phyloP scores from a whole-genome alignment of 2,329 filamentous ascomycete genomes.

The Curvularia spicifera region DNA sequence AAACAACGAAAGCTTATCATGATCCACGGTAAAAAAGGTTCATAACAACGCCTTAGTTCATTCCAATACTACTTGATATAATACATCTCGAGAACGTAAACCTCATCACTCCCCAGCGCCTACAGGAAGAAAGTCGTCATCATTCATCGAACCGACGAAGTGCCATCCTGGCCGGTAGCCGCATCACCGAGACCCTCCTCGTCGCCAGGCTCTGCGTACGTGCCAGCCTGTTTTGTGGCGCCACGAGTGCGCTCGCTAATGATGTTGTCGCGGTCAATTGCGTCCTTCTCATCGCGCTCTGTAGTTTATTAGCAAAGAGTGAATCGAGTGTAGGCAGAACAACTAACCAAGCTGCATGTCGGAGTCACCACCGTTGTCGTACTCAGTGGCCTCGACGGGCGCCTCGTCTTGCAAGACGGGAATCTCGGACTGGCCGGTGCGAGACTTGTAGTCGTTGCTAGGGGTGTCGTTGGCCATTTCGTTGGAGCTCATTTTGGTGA shows the following conservation, averaged over 20 bases:
- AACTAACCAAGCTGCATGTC: conserved; percentile 56
- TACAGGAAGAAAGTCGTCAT: background rate
- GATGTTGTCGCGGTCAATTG: conserved; percentile 58
- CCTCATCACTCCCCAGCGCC: background rate
- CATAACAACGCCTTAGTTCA: background rate
- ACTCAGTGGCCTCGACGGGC: conserved; percentile 51
- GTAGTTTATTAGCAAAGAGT: background rate
- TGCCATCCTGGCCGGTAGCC: conserved; percentile 46
- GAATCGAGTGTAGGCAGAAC: background rate
- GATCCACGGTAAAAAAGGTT: background rate
- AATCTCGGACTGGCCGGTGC: conserved; percentile 54
- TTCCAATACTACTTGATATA: background rate
- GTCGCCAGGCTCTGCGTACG: conserved; percentile 60
- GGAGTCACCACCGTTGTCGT: conserved; percentile 56
- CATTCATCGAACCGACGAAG: conserved; percentile 24
- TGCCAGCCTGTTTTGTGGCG: conserved; percentile 53
- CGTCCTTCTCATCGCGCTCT: conserved; percentile 58
- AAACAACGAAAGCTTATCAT: background rate
- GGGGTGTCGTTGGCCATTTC: conserved; percentile 44
- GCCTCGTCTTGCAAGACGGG: conserved; percentile 57
- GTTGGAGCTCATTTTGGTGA: conserved; percentile 39
- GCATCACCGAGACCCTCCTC: conserved; percentile 56
- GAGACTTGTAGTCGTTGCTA: conserved; percentile 56
- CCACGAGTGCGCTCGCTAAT: conserved; percentile 56
- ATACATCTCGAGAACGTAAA: background rate